Conservation (phyloP, 2,329 filamentous ascomycete genomes). For the Dactylellina leptospora region DNA sequence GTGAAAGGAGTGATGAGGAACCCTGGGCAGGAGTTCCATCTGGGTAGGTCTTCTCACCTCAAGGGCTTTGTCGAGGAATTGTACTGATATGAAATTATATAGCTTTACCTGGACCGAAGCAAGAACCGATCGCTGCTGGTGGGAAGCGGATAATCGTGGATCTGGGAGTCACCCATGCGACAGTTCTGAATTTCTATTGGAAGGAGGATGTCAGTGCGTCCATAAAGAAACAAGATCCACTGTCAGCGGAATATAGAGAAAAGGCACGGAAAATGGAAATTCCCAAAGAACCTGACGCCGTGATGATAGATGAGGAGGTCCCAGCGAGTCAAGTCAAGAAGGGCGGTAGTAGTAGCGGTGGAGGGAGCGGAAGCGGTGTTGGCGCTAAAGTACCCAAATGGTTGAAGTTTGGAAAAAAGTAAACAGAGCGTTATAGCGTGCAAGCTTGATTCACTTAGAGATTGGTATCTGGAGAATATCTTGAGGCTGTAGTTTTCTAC, state of each 20-base stretch:
- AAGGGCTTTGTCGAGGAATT: not conserved
- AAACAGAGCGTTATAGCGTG: too few relatives aligned
- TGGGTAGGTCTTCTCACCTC: slow-evolving; percentile 69
- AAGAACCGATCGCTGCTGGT: slow-evolving; percentile 30
- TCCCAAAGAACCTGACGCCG: slow-evolving; percentile 43
- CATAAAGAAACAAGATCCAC: slow-evolving; percentile 44
- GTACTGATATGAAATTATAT: slow-evolving; percentile 2
- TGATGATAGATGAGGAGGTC: slow-evolving; percentile 39
- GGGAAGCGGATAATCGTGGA: slow-evolving; percentile 42
- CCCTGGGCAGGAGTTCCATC: slow-evolving; percentile 72
- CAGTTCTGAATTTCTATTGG: slow-evolving; percentile 50
- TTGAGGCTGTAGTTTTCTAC: too few relatives aligned
- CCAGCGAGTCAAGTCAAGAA: slow-evolving; percentile 29
- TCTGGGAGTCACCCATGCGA: slow-evolving; percentile 42
- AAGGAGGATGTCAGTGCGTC: slow-evolving; percentile 27
- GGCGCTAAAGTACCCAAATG: slow-evolving; percentile 48
- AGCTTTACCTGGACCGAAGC: slow-evolving; percentile 50
- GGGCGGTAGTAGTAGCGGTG: slow-evolving; percentile 19
- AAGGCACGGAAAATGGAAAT: slow-evolving; percentile 47
- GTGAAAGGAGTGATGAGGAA: slow-evolving; percentile 76
- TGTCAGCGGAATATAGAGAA: slow-evolving; percentile 44
- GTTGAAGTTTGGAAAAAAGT: slow-evolving; percentile 53
- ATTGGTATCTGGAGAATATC: too few relatives aligned
- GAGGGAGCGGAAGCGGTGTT: slow-evolving; percentile 6
- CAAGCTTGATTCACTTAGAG: not conserved